Evolutionary conservation across 257 asterid genomes (phyloP), one percentile per base, ranked within the genome.

Genomic region (Nicotiana benthamiana): DNA sequence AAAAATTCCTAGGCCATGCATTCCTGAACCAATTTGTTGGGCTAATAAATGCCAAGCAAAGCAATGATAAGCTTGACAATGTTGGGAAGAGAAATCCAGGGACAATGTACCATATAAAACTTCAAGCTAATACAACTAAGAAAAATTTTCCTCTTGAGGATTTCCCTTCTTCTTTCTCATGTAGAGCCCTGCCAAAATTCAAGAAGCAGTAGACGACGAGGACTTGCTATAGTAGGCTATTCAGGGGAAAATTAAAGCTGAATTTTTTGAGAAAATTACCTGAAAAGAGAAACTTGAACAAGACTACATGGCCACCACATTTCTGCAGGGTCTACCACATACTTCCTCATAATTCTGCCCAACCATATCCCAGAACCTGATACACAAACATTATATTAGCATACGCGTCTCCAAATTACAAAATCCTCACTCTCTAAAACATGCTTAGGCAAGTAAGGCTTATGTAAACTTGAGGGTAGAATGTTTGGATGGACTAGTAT

Each of bases 1-100:
- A 1, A 66, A 89, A 10, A 94, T 62, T 8, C 97, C 98, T 0
- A 93, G 93, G 4, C 98, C 98, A 0, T 2, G 1, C 85, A 87
- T 61, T 13, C 98, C 97, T 0, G 98, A 90, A 1, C 98, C 97
- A 15, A 94, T 46, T 59, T 90, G 89, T 22, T 93, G 93, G 12
- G 89, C 93, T 0, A 85, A 82, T 0, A 70, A 56, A 89, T 8
- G 81, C 75, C 81, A 83, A 80, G 48, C 97, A 94, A 17, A 94
- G 85, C 27, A 89, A 1, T 4, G 98, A 89, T 0, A 94, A 1
- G 86, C 20, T 84, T 2, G 92, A 74, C 7, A 90, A 6, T 1
- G 89, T 80, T 1, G 82, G 82, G 84, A 92, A 85, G 15, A 94
- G 85, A 56, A 83, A 91, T 72, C 90, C 91, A 0, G 97, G 97